Conservation (phyloP, 208 protist species). For the Trypanosoma avium region DNA sequence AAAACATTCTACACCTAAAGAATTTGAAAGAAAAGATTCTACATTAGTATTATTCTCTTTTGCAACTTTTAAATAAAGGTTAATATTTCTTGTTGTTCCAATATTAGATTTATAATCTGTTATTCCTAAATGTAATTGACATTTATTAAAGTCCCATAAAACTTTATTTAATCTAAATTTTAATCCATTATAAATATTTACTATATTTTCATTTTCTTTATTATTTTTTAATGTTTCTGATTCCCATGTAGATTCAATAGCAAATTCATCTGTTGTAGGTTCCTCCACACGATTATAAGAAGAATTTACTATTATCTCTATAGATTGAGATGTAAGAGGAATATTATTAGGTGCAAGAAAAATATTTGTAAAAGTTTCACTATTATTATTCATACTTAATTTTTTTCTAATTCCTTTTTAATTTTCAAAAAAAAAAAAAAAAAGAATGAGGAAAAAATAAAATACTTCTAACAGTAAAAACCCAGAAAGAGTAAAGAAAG, state of each 20-base stretch:
- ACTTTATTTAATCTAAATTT: constrained; percentile 47
- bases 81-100: constrained; percentile 32
- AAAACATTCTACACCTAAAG: constrained; percentile 48
- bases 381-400: too few species aligned
- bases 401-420: too few species aligned
- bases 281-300: constrained; percentile 24
- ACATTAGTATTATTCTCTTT: not conserved
- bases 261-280: constrained; percentile 4
- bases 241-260: constrained; percentile 34
- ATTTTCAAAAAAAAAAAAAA: not conserved
- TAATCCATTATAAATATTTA: constrained; percentile 38
- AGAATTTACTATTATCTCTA: constrained; percentile 13
- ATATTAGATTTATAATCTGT: constrained; percentile 54
- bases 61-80: constrained; percentile 11
- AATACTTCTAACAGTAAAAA: not conserved
- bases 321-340: constrained; percentile 4
- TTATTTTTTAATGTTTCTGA: not conserved
- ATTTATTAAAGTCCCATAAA: not conserved
- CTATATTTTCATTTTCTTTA: not conserved
- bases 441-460: not conserved
- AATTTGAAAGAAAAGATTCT: constrained; percentile 32
- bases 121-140: constrained; percentile 34
- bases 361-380: too few species aligned
- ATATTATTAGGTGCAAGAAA: constrained; percentile 11
- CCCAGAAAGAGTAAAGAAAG: not conserved